These are phyloP conservation scores for Papiliotrema laurentii DNA, from an alignment of 1,284 basidiomycete genomes.

Conservation along the genomic window DNA sequence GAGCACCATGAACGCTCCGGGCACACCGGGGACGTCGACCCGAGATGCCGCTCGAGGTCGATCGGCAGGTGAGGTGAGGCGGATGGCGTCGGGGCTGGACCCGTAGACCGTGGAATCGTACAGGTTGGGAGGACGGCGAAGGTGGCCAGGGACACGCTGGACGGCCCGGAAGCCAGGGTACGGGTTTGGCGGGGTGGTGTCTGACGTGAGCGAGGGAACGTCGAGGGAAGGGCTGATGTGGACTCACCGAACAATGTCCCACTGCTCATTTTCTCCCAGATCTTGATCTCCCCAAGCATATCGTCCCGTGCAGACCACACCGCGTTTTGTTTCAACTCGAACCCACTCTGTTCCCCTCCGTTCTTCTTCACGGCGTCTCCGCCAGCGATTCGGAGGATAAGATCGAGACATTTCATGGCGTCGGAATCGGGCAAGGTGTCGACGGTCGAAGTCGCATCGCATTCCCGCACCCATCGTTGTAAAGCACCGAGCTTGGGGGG, in stretches of 20 bases:
- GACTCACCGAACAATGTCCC: constrained; percentile 30
- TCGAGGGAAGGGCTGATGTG: not conserved
- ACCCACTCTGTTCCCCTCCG: constrained; percentile 15
- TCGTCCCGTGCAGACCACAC: constrained; percentile 36
- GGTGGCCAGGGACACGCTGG: constrained; percentile 45
- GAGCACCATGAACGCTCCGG: constrained; percentile 52
- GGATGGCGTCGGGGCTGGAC: constrained; percentile 48
- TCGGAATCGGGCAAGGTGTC: constrained; percentile 40
- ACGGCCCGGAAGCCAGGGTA: constrained; percentile 29
- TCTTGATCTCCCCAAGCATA: constrained; percentile 29
- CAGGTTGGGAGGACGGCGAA: constrained; percentile 17
- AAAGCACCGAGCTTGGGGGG: constrained; percentile 57
- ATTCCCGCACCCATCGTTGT: constrained; percentile 58
- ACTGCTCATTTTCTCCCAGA: constrained; percentile 40
- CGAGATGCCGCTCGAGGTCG: constrained; percentile 21
- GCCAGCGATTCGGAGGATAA: constrained; percentile 53
- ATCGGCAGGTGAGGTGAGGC: constrained; percentile 44
- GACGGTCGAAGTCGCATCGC: constrained; percentile 52
- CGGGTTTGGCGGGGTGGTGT: constrained; percentile 11
- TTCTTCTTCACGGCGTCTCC: not conserved
- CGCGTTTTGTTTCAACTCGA: constrained; percentile 17
- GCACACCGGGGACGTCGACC: constrained; percentile 48
- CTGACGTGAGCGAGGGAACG: not conserved
- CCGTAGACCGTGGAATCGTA: constrained; percentile 48
- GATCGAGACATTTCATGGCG: constrained; percentile 52